phyloP scores from a whole-genome alignment of 176 grass and related monocot species.

The Melocanna baccifera region DNA sequence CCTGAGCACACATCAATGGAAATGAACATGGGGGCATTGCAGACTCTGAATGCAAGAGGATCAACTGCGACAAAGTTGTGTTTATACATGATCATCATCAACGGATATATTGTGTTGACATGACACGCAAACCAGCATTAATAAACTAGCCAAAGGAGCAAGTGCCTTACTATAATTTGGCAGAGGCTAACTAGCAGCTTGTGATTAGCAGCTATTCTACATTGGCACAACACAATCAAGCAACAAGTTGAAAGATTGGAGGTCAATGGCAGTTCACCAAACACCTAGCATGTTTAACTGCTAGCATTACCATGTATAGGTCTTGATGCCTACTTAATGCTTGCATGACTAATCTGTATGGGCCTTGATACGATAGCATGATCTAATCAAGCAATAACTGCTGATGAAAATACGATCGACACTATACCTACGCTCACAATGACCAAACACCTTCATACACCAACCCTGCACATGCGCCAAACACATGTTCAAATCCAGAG shows the following conservation, averaged over 20 bases:
- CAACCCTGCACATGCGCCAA: conserved; percentile 25
- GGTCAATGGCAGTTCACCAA: background rate
- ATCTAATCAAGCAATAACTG: conserved; percentile 21
- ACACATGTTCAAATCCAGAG: background rate
- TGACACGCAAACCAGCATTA: background rate
- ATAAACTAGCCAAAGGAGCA: background rate
- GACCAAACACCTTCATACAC: conserved; percentile 31
- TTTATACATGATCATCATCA: conserved; percentile 23
- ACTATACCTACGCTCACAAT: conserved; percentile 23
- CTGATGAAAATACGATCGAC: background rate
- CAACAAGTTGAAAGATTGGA: background rate
- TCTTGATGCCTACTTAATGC: background rate
- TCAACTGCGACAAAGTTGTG: conserved; percentile 3
- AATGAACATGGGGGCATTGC: background rate
- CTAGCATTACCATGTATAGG: background rate
- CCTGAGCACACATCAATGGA: background rate
- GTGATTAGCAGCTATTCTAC: background rate
- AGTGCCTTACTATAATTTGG: background rate
- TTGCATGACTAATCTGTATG: background rate
- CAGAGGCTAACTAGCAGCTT: background rate
- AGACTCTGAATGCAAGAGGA: background rate
- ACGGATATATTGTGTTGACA: background rate
- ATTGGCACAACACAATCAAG: background rate
- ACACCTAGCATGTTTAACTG: background rate
- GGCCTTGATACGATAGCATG: background rate